Percentiles rank a stretch among this genome's conserved stretches.
These are phyloP conservation scores for Psilocybe tampanensis DNA, from an alignment of 768 basidiomycete species.

Conservation along the genomic window DNA sequence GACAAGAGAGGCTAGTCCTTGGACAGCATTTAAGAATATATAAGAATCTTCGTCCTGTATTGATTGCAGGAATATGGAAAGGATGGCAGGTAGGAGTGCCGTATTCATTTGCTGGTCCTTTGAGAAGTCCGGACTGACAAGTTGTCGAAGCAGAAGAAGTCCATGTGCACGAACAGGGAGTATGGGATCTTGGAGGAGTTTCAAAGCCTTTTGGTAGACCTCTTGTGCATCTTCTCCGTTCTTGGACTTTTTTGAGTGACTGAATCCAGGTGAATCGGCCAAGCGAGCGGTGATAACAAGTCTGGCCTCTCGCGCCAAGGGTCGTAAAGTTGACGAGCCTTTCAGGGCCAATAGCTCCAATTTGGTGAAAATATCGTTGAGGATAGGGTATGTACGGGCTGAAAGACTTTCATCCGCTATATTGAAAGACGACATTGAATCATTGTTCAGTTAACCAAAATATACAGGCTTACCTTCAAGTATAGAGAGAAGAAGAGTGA, in stretches of 20 bases:
- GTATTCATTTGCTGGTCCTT: conserved; percentile 24
- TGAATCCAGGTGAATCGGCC: conserved; percentile 52
- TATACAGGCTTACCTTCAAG: conserved; percentile 68
- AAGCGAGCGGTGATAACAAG: conserved; percentile 84
- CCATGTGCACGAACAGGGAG: conserved; percentile 95
- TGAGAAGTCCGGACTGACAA: conserved; percentile 50
- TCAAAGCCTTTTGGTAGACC: conserved; percentile 85
- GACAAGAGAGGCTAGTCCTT: conserved; percentile 87
- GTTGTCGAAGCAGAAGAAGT: conserved; percentile 75
- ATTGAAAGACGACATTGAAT: not conserved
- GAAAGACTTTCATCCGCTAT: conserved; percentile 63
- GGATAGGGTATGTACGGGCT: conserved; percentile 57
- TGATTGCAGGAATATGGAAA: conserved; percentile 84
- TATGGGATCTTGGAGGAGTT: conserved; percentile 87
- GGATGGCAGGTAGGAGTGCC: conserved; percentile 72
- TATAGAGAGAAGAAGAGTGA: conserved; percentile 81
- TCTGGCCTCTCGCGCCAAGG: conserved; percentile 74
- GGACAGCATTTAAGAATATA: conserved; percentile 89
- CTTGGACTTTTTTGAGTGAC: conserved; percentile 19
- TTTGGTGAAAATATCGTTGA: conserved; percentile 71
- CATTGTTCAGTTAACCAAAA: not conserved
- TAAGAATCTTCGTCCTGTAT: conserved; percentile 95
- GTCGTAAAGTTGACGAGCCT: conserved; percentile 48
- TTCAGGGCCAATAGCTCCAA: conserved; percentile 59
- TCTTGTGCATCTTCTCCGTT: conserved; percentile 52